Evolutionary conservation across 2,329 filamentous ascomycete species (phyloP), one percentile per base, ranked within the genome.

Genomic region (Arthrobotrys entomopaga): DNA sequence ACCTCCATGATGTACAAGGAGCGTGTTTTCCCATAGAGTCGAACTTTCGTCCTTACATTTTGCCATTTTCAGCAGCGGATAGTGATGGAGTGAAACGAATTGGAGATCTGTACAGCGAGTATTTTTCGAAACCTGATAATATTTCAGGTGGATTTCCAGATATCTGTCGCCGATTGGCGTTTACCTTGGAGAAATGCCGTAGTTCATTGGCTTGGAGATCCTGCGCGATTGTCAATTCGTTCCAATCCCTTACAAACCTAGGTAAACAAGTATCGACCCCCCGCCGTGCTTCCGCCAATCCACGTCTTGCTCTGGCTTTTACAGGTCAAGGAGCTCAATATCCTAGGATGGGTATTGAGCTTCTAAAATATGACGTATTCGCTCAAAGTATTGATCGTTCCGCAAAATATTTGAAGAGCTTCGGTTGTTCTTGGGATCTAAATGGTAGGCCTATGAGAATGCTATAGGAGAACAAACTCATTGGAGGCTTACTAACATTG

Each of bases 241-340:
- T 20, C 3, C 6, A 49, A 49, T 49, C 19, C 3, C 7, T 49
- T 4, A 3, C 15, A 11, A 8, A 2, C 46, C 16, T 19, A 10
- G 6, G 4, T 3, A 22, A 49, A 3, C 8, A 3, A 49, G 4
- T 19, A 3, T 49, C 46, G 4, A 22, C 8, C 3, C n/a, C n/a
- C 19, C 15, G 4, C 2, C 46, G 46, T n/a, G 8, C 46, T 16
- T 5, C 16, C 16, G 8, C 16, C 4, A 22, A 19, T 19, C 46
- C 6, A 19, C 15, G 43, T 46, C 7, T 46, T 46, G 64, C 26
- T 13, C 46, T 67, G 11, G 77, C 82, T 20, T 85, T 84, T 77
- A 84, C 82, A 0, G 83, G 83, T 1, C 83, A 85, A 69, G 83
- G 83, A 0, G 83, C 83, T 0, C 83, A 84, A 59, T 85, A 83